Conservation (phyloP, 257 asterid genomes). For the Solanum pimpinellifolium region DNA sequence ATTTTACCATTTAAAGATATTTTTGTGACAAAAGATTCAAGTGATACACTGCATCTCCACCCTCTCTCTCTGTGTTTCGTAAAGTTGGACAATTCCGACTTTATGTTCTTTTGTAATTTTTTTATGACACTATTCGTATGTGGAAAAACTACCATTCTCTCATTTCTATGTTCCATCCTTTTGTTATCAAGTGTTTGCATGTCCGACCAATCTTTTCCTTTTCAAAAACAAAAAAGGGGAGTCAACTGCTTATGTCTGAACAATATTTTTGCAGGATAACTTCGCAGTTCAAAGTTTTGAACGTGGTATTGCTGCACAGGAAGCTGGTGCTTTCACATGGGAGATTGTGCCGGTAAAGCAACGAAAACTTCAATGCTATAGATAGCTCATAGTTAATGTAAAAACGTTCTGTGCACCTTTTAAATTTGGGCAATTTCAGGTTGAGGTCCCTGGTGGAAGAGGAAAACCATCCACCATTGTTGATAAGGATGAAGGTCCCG, state of each 20-base stretch:
- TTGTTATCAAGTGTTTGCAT: background rate
- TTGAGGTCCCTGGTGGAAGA: constrained; percentile 91
- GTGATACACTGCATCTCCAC: background rate
- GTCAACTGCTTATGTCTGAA: background rate
- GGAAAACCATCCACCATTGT: constrained; percentile 85
- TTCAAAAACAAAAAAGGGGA: background rate
- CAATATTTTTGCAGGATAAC: constrained; percentile 42
- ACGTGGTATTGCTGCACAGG: constrained; percentile 98
- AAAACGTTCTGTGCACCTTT: background rate
- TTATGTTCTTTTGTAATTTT: background rate
- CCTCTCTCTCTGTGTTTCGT: background rate
- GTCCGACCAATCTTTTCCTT: background rate
- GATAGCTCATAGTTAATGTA: background rate
- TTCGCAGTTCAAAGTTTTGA: constrained; percentile 93
- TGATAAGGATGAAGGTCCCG: constrained; percentile 93
- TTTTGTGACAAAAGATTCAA: background rate
- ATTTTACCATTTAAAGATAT: background rate
- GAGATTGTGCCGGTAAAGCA: constrained; percentile 81
- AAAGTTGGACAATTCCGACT: background rate
- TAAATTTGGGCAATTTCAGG: constrained; percentile 33
- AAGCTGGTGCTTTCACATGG: constrained; percentile 73
- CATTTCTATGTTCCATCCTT: background rate
- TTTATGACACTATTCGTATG: background rate
- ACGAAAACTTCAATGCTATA: background rate
- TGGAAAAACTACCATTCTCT: background rate